Evolutionary conservation across 1,139 yeast species (phyloP).

Genomic region (Kodamaea suecica): DNA sequence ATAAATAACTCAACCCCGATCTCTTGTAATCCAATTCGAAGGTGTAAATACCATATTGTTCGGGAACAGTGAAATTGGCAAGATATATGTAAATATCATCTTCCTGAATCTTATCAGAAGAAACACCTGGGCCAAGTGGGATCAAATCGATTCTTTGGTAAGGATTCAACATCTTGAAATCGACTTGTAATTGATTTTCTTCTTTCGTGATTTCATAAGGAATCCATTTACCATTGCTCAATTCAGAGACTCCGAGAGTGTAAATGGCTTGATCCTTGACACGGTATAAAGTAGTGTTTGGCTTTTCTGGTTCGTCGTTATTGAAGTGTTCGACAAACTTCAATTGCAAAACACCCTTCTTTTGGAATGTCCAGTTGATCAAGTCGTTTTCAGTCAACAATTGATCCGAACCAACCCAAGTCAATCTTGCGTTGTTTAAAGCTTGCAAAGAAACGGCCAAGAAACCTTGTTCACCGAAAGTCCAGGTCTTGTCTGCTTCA

Average conservation of each 20-base stretch:
- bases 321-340: constrained; percentile 52
- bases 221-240: constrained; percentile 61
- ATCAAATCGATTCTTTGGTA: constrained; percentile 73
- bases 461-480: constrained; percentile 77
- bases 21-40: constrained; percentile 78
- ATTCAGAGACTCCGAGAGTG: constrained; percentile 65
- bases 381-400: constrained; percentile 53
- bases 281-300: constrained; percentile 56
- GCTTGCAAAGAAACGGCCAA: constrained; percentile 82
- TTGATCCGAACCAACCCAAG: constrained; percentile 73
- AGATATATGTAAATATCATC: constrained; percentile 37
- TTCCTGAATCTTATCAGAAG: constrained; percentile 44
- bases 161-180: constrained; percentile 90
- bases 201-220: constrained; percentile 52
- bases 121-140: constrained; percentile 41
- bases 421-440: constrained; percentile 69
- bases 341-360: constrained; percentile 60
- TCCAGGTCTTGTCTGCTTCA: constrained; percentile 60
- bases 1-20: constrained; percentile 69
- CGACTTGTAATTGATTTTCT: constrained; percentile 68
- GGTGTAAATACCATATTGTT: constrained; percentile 96
- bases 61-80: constrained; percentile 70
- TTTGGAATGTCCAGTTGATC: constrained; percentile 73
- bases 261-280: constrained; percentile 67
- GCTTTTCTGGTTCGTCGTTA: constrained; percentile 37